Base-by-base conservation (phyloP, 768 basidiomycete species). In the Ramaria sp. region DNA sequence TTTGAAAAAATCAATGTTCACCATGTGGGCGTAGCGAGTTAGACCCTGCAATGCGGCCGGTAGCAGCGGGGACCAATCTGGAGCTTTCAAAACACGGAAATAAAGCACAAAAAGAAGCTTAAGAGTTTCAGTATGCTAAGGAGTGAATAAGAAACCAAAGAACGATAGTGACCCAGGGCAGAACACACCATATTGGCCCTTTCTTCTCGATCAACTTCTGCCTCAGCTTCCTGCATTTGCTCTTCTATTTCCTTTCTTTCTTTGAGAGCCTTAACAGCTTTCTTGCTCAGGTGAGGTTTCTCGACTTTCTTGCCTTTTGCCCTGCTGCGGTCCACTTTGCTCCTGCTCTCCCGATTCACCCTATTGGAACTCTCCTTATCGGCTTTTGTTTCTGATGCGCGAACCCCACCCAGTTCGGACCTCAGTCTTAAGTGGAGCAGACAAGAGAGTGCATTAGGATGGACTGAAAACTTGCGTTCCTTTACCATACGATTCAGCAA, bases 1-100 rank as follows among this genome's bases (percentile, higher is more conserved):
- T 63, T 85, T 84, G 80, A 98, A 99, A 71, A 99, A 98, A 67
- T 99, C 94, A 61, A 98, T 79, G 68, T 96, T 99, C 67, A 99
- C 92, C 56, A 97, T 79, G 66, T 98, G 96, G 0, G 95, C 86
- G 64, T 90, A 98, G 70, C 82, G 84, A 2, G 93, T 83, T 62
- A 98, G 87, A 58, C 96, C 96, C 62, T 86, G 83, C 59, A 99
- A 74, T 41, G 93, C 94, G 30, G 87, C 79, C 20, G 91, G 83
- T 13, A 98, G 76, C 8, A 98, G 76, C 16, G 82, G 79, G 1
- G 87, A 87, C 30, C 85, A 82, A 22, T 72, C 74, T 10, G 88
- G 82, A 65, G 81, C 83, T 70, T 98, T 99, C 60, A 99, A 74
- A 61, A 98, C 87, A 58, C 87, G 84, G 70, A 99, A 98, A 72